These are phyloP conservation scores for Suhomyces bribrorum DNA, from an alignment of 1,139 yeast species.

Conservation along the genomic window DNA sequence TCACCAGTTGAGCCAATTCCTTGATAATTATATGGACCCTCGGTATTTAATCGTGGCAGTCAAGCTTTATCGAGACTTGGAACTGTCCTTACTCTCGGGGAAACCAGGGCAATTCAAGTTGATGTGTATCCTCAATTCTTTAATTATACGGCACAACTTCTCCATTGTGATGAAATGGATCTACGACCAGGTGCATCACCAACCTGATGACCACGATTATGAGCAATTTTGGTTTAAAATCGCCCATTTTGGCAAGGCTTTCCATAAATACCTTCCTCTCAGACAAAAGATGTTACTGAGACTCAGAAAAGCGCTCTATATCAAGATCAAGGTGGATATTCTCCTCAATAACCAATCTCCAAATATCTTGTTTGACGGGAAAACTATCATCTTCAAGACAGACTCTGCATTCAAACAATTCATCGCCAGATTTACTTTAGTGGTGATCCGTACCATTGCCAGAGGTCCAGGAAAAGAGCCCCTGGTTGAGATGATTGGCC, in stretches of 20 bases:
- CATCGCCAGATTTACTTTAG: conserved; percentile 11
- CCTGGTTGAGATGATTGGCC: neutral
- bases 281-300: conserved; percentile 16
- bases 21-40: conserved; percentile 3
- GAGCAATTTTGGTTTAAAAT: conserved; percentile 31
- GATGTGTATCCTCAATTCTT: conserved; percentile 1
- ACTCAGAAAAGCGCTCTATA: conserved; percentile 15
- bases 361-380: conserved; percentile 1
- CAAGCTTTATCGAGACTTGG: neutral
- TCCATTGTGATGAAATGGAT: conserved; percentile 4
- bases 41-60: conserved; percentile 2
- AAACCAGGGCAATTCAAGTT: neutral
- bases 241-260: conserved; percentile 26
- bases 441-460: neutral
- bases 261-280: conserved; percentile 17
- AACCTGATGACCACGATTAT: conserved; percentile 8
- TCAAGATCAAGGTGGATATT: conserved; percentile 15
- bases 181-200: neutral
- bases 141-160: conserved; percentile 5
- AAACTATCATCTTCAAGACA: conserved; percentile 4
- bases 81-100: no score
- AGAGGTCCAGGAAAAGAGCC: neutral
- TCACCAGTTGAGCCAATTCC: neutral
- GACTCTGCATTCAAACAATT: conserved; percentile 3
- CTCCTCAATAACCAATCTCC: conserved; percentile 4